phyloP scores from a whole-genome alignment of 192 early-diverging fungal genomes.

The Kappamyces sp. region DNA sequence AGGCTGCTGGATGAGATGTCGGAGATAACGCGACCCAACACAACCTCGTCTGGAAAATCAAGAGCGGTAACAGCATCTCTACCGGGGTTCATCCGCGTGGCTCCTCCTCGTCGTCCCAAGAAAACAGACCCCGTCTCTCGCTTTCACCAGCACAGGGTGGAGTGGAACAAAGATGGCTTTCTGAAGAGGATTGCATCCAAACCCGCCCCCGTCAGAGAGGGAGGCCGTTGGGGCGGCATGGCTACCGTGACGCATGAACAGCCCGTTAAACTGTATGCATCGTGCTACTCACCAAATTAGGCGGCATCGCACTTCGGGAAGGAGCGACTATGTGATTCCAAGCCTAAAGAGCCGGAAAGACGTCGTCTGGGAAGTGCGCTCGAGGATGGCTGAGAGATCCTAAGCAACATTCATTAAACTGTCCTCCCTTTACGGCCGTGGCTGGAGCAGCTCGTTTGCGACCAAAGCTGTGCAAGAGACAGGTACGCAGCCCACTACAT shows the following conservation, averaged over 20 bases:
- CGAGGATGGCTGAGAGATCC: too few relatives aligned
- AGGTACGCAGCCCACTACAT: too few relatives aligned
- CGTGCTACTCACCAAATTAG: not conserved
- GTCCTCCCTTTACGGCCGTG: too few relatives aligned
- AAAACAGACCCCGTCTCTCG: conserved; percentile 27
- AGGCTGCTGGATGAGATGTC: not conserved
- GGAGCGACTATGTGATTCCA: conserved; percentile 21
- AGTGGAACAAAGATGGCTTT: conserved; percentile 26
- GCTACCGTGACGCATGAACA: not conserved
- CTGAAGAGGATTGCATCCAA: conserved; percentile 16
- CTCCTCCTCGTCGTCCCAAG: conserved; percentile 5
- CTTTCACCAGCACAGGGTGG: conserved; percentile 24
- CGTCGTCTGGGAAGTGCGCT: conserved; percentile 24
- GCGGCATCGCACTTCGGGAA: conserved; percentile 7
- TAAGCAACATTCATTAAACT: too few relatives aligned
- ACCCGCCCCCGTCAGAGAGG: not conserved
- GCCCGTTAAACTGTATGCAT: not conserved
- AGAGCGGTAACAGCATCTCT: not conserved
- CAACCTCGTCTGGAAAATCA: conserved; percentile 9
- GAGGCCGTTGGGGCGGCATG: conserved; percentile 8
- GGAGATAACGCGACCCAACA: not conserved
- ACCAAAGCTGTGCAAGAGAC: too few relatives aligned
- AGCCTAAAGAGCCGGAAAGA: conserved; percentile 23
- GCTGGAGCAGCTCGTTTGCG: too few relatives aligned
- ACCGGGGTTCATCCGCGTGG: conserved; percentile 15